phyloP scores from a whole-genome alignment of 78 protist genomes.

The Cavenderia fasciculata region DNA sequence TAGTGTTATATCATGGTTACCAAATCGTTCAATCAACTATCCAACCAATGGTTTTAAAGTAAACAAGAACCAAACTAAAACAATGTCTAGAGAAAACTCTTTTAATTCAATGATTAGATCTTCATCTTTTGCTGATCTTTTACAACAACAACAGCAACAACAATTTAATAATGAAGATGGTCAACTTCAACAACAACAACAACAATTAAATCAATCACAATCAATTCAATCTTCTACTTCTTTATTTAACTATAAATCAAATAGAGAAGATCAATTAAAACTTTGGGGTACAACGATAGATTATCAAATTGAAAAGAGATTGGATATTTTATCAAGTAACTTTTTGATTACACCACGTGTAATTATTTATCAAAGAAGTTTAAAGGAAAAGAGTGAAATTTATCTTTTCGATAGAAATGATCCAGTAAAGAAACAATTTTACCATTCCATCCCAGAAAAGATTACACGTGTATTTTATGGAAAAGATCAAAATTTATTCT shows the following conservation, averaged over 20 bases:
- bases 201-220: background rate
- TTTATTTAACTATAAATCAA: no score
- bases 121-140: background rate
- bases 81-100: background rate
- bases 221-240: no score
- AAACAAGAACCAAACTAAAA: background rate
- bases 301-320: no score
- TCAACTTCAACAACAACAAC: background rate
- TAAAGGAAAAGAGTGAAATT: background rate
- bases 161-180: background rate
- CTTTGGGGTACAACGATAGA: no score
- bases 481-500: conserved; percentile 48
- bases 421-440: background rate
- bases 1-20: conserved; percentile 26
- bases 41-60: conserved; percentile 39
- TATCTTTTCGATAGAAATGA: conserved; percentile 3
- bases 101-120: background rate
- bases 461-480: background rate
- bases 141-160: background rate
- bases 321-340: background rate
- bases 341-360: conserved; percentile 31
- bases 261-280: no score
- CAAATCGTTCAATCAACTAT: conserved; percentile 3
- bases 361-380: conserved; percentile 25
- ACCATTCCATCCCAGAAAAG: background rate